These are phyloP conservation scores for Sergeia podlipaevii DNA, from an alignment of 208 protist genomes.

Conservation along the genomic window DNA sequence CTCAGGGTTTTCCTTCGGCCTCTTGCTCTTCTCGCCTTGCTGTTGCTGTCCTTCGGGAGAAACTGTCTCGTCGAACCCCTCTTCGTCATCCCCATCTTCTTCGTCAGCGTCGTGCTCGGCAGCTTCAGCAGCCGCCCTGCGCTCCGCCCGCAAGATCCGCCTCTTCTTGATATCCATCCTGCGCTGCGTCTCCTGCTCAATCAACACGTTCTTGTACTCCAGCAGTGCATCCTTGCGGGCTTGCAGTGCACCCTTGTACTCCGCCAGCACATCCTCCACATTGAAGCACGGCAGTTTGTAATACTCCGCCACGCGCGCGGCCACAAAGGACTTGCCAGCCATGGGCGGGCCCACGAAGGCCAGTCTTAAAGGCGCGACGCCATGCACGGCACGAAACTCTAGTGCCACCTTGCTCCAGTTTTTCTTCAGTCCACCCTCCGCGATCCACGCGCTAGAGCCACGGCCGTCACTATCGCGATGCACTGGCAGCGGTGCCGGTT, in stretches of 20 bases:
- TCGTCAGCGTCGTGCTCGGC: conserved; percentile 16
- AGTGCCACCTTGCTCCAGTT: conserved; percentile 55
- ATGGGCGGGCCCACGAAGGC: conserved; percentile 86
- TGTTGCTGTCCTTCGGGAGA: not conserved
- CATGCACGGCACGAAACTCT: conserved; percentile 71
- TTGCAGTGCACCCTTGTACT: conserved; percentile 47
- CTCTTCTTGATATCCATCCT: conserved; percentile 53
- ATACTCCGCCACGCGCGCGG: conserved; percentile 43
- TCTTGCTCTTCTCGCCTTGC: not conserved
- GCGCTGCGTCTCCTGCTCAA: conserved; percentile 32
- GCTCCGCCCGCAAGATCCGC: conserved; percentile 27
- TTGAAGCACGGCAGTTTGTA: conserved; percentile 80
- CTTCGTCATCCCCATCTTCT: not conserved
- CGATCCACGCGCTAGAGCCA: conserved; percentile 46
- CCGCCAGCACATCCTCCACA: conserved; percentile 59
- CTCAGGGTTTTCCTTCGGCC: not conserved
- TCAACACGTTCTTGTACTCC: conserved; percentile 16
- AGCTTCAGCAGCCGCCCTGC: conserved; percentile 5
- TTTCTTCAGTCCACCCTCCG: conserved; percentile 69
- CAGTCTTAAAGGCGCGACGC: conserved; percentile 79
- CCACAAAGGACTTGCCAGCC: conserved; percentile 79
- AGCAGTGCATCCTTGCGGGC: conserved; percentile 19
- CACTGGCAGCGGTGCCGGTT: not conserved
- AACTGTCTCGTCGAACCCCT: not conserved
- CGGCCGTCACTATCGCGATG: conserved; percentile 6